Percentiles rank a stretch among this genome's conserved stretches.
These are phyloP conservation scores for Geosmithia putterillii DNA, from an alignment of 2,329 filamentous ascomycete species.

Conservation along the genomic window DNA sequence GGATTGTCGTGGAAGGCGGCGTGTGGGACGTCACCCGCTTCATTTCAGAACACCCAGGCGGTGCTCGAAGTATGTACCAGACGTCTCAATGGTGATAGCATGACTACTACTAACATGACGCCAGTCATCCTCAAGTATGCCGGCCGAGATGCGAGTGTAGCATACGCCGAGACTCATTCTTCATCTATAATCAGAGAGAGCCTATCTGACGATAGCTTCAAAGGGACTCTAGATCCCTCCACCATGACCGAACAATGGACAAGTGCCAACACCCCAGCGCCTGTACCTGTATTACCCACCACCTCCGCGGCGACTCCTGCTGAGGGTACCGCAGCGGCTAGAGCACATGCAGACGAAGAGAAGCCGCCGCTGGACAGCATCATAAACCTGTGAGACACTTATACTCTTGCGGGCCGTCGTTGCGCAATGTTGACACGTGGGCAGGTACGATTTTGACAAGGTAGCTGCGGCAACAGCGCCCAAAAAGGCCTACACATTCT, in stretches of 20 bases:
- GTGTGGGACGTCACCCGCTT: conserved; percentile 60
- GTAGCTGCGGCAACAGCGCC: conserved; percentile 5
- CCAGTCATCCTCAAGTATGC: conserved; percentile 12
- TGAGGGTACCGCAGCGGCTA: background rate
- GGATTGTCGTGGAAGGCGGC: conserved; percentile 53
- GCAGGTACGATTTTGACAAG: conserved; percentile 11
- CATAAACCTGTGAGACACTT: conserved; percentile 8
- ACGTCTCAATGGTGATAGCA: background rate
- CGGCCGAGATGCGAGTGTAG: conserved; percentile 10
- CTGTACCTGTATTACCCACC: too few relatives aligned
- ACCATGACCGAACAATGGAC: conserved; percentile 3
- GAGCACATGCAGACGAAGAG: background rate
- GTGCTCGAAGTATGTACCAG: conserved; percentile 5
- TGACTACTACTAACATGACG: background rate
- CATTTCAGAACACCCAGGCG: conserved; percentile 26
- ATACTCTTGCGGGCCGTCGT: background rate
- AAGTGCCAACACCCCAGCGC: background rate
- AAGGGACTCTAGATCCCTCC: conserved; percentile 7
- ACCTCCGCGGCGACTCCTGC: background rate
- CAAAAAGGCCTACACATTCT: conserved; percentile 11
- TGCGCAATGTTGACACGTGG: background rate
- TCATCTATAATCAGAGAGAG: conserved; percentile 9
- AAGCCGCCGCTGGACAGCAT: conserved; percentile 7
- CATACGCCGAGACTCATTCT: conserved; percentile 11
- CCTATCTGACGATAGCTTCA: conserved; percentile 4